These are phyloP conservation scores for Actinidia polygama DNA, from an alignment of 179 eudicot species.

Conservation along the genomic window DNA sequence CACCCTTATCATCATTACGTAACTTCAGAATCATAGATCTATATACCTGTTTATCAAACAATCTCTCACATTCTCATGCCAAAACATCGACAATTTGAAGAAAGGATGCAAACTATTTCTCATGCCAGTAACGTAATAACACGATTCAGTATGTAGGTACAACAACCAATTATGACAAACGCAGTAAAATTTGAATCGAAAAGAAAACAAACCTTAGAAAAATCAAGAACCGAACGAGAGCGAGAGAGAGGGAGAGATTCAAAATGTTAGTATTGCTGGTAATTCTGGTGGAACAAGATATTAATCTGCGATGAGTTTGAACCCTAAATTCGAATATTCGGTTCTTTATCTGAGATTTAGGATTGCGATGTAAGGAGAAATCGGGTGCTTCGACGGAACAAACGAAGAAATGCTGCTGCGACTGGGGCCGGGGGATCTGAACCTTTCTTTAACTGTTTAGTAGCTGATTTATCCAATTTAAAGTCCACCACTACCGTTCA, in stretches of 20 bases:
- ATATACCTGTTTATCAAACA: not conserved
- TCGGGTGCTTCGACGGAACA: too few relatives aligned
- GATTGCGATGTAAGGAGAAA: not conserved
- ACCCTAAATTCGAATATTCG: slow-evolving; percentile 17
- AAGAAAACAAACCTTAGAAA: not conserved
- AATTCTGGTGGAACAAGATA: not conserved
- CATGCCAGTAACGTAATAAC: not conserved
- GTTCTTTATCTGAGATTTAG: not conserved
- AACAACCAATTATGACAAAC: not conserved
- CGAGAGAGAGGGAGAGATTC: not conserved
- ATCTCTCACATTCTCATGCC: not conserved
- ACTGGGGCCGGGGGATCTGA: too few relatives aligned
- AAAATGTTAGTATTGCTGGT: too few relatives aligned
- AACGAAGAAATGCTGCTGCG: too few relatives aligned
- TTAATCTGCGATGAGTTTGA: not conserved
- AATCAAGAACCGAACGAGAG: not conserved
- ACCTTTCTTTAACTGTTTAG: too few relatives aligned
- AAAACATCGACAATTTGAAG: not conserved
- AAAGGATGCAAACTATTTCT: not conserved
- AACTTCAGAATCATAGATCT: not conserved
- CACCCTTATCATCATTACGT: not conserved
- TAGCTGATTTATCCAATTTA: too few relatives aligned
- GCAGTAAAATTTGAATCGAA: not conserved
- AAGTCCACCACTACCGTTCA: too few relatives aligned
- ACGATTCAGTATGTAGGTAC: not conserved